Evolutionary conservation across 2,329 filamentous ascomycete species (phyloP).

Genomic region (Colletotrichum trifolii): DNA sequence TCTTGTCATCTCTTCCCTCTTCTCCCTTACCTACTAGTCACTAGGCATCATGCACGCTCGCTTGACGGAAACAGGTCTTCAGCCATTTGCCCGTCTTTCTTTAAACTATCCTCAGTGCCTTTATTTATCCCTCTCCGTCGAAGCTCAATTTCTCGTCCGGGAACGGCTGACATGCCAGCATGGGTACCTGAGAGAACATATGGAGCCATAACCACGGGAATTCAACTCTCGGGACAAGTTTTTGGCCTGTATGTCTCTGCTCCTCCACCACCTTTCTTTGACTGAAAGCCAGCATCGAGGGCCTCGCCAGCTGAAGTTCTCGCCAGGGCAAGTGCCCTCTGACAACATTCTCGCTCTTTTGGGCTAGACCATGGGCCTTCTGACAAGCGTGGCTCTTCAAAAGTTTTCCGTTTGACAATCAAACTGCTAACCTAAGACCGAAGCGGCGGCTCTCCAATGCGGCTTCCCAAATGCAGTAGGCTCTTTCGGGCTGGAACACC

Average conservation of each 20-base stretch:
- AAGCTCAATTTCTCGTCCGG: constrained; percentile 14
- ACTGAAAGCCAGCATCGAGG: neutral
- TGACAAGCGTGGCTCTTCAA: neutral
- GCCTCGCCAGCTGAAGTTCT: too few species aligned
- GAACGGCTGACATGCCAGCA: constrained; percentile 18
- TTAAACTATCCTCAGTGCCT: too few species aligned
- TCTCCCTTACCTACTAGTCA: too few species aligned
- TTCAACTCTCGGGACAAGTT: too few species aligned
- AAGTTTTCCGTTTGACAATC: constrained; percentile 14
- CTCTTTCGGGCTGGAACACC: neutral
- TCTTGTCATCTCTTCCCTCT: too few species aligned
- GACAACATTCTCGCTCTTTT: neutral
- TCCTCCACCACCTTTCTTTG: constrained; percentile 21
- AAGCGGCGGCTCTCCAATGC: constrained; percentile 14
- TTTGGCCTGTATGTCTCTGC: too few species aligned
- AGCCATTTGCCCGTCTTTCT: neutral
- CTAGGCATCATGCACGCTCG: too few species aligned
- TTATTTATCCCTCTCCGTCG: neutral
- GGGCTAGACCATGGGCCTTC: neutral
- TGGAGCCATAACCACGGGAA: constrained; percentile 9
- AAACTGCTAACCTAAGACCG: constrained; percentile 13
- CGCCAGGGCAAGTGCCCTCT: too few species aligned
- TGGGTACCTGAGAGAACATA: constrained; percentile 8
- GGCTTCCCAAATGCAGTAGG: constrained; percentile 9
- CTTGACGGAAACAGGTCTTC: too few species aligned